Evolutionary conservation across 306 rosid genomes (phyloP), one percentile per base, ranked within the genome.

Genomic region (Sicyos baderoa): DNA sequence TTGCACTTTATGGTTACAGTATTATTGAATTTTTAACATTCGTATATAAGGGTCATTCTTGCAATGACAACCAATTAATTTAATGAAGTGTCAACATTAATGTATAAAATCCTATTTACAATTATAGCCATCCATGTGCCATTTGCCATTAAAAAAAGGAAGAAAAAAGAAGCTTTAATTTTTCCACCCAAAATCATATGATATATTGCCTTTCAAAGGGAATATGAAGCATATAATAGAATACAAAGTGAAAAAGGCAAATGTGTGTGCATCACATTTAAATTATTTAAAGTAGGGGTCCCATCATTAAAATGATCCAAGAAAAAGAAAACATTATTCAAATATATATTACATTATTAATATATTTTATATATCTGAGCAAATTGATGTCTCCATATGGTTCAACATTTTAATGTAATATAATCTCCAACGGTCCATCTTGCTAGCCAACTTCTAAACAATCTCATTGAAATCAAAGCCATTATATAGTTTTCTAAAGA

Each of bases 111-210:
- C 23, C 12, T 12, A 58, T 15, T 6, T 5, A 25, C 18, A 57
- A 57, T 57, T 25, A 59, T 59, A 59, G 65, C 65, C 17, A 42
- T 64, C 70, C 70, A 64, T 45, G 54, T 65, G 70, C 52, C 21
- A 45, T 22, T 65, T 4, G 14, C 14, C 12, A 35, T 37, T 37
- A 17, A 18, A 5, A 63, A 17, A 60, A 5, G 44, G 9, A 60
- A 4, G n/a, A 16, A 32, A 60, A 60, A 12, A 19, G 65, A 7
- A 6, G 45, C 45, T 59, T 59, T 58, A 14, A 6, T 27, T 58
- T 59, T 59, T 29, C 45, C 65, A 5, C 65, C 65, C 10, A 59
- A 15, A 29, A 32, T 37, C 29, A 35, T 62, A 62, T 17, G 5
- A 61, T n/a, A 7, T 32, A 17, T 63, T 63, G 25, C 51, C 21